These are phyloP conservation scores for Coemansia interrupta DNA, from an alignment of 192 early-diverging fungal genomes.

Conservation along the genomic window DNA sequence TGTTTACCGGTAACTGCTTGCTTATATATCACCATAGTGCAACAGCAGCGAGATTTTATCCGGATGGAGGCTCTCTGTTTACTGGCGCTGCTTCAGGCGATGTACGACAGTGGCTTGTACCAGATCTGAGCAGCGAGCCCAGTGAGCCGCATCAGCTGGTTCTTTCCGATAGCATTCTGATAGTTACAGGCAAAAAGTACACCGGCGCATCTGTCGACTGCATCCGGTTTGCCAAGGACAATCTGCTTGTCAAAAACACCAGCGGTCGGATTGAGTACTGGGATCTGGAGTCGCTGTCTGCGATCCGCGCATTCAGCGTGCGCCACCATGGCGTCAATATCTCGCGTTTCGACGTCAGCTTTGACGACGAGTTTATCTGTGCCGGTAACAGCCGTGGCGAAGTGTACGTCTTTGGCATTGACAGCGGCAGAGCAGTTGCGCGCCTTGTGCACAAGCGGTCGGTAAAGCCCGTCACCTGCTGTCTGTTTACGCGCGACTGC, in stretches of 20 bases:
- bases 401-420: conserved; percentile 69
- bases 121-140: conserved; percentile 25
- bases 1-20: conserved; percentile 59
- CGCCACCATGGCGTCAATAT: conserved; percentile 44
- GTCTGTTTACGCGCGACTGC: conserved; percentile 72
- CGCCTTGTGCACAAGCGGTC: conserved; percentile 73
- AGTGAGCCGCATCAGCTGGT: conserved; percentile 14
- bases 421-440: conserved; percentile 59
- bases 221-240: conserved; percentile 65
- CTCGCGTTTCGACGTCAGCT: conserved; percentile 64
- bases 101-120: conserved; percentile 56
- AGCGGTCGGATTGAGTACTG: conserved; percentile 76
- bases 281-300: conserved; percentile 55
- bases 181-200: conserved; percentile 21
- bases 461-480: conserved; percentile 74
- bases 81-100: conserved; percentile 54
- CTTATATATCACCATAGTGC: conserved; percentile 60
- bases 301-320: conserved; percentile 50
- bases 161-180: conserved; percentile 21
- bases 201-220: conserved; percentile 58
- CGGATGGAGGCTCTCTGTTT: conserved; percentile 58
- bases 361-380: conserved; percentile 70
- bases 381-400: conserved; percentile 71
- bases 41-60: conserved; percentile 65
- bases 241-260: conserved; percentile 67